These are phyloP conservation scores for Rhodamnia rubescens DNA, from an alignment of 345 rosid genomes.

Conservation along the genomic window DNA sequence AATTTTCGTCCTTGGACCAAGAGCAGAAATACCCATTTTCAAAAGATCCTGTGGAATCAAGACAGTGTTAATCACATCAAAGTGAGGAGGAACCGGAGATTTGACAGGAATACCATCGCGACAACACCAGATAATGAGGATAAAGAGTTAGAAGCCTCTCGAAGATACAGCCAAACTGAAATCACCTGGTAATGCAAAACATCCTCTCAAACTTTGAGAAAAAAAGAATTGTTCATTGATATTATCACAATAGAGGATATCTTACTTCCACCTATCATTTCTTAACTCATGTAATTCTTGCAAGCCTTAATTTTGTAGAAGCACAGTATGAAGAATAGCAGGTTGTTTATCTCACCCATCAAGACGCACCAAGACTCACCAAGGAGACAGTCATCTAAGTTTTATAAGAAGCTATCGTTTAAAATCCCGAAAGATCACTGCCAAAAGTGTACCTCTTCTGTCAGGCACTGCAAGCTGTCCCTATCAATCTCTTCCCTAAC, in stretches of 20 bases:
- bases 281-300: not conserved
- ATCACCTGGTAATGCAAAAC: not conserved
- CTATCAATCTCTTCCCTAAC: slow-evolving; percentile 78
- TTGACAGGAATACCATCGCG: not conserved
- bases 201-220: not conserved
- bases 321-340: not conserved
- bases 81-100: not conserved
- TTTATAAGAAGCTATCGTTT: not conserved
- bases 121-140: not conserved
- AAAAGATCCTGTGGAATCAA: slow-evolving; percentile 44
- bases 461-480: slow-evolving; percentile 70
- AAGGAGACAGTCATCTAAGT: not conserved
- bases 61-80: not conserved
- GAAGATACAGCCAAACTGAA: not conserved
- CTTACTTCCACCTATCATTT: not conserved
- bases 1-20: slow-evolving; percentile 89
- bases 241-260: not conserved
- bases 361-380: not conserved
- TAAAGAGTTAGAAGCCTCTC: not conserved
- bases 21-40: slow-evolving; percentile 68
- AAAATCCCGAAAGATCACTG: not conserved
- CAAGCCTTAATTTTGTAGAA: not conserved
- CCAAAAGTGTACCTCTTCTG: slow-evolving; percentile 57
- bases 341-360: not conserved
- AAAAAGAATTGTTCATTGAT: not conserved